Evolutionary conservation across 371 early-diverging fungal species (phyloP).

Genomic region (Conidiobolus incongruus): DNA sequence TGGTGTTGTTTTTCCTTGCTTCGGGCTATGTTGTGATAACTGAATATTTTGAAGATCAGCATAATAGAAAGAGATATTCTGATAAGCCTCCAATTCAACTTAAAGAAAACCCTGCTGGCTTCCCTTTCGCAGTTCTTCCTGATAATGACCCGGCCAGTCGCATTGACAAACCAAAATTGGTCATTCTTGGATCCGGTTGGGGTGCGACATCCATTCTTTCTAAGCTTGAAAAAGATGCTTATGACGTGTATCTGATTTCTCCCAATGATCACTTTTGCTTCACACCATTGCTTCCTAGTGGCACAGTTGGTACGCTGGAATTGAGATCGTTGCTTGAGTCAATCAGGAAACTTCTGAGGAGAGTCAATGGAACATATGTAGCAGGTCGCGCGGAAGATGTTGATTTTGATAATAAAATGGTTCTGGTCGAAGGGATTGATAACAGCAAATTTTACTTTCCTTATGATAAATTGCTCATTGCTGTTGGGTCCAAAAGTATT

Average conservation of each 20-base stretch:
- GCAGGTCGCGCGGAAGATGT: constrained; percentile 41
- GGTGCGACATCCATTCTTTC: constrained; percentile 12
- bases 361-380: constrained; percentile 11
- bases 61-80: not conserved
- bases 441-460: constrained; percentile 26
- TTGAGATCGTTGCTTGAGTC: constrained; percentile 46
- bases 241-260: constrained; percentile 49
- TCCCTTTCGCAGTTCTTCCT: not conserved
- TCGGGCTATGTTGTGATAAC: constrained; percentile 1
- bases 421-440: constrained; percentile 19
- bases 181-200: constrained; percentile 61
- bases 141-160: constrained; percentile 5
- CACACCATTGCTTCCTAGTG: constrained; percentile 58
- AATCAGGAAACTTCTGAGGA: constrained; percentile 28
- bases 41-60: constrained; percentile 4
- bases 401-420: constrained; percentile 32
- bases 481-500: constrained; percentile 56
- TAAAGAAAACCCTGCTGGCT: too few relatives aligned
- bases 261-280: constrained; percentile 73
- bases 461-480: constrained; percentile 60
- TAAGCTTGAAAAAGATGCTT: constrained; percentile 35
- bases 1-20: not conserved
- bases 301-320: constrained; percentile 66
- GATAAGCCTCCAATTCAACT: not conserved
- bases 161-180: constrained; percentile 25